Evolutionary conservation across 306 rosid genomes (phyloP).

Genomic region (Cucurbita maxima): DNA sequence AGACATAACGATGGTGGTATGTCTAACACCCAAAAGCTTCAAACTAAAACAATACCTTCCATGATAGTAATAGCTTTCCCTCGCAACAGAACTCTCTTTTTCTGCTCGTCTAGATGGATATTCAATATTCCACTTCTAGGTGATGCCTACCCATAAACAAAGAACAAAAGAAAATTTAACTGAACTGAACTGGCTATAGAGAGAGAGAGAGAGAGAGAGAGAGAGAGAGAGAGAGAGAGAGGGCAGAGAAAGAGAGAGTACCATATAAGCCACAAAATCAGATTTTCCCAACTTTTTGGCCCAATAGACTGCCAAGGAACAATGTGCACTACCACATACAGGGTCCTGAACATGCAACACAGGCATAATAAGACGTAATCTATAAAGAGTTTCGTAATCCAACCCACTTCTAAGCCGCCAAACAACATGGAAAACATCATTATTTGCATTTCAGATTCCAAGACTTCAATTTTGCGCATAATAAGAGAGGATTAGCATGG

Average conservation of each 20-base stretch:
- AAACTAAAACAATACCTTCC: conserved; percentile 46
- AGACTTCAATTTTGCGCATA: neutral
- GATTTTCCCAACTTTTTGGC: conserved; percentile 51
- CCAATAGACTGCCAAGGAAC: conserved; percentile 57
- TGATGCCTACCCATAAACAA: conserved; percentile 43
- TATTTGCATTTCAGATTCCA: neutral
- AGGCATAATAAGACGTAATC: too few species aligned
- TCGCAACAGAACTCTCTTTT: conserved; percentile 47
- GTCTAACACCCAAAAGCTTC: neutral
- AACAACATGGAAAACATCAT: neutral
- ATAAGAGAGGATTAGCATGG: neutral
- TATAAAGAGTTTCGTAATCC: too few species aligned
- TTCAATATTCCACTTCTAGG: conserved; percentile 49
- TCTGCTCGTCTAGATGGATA: conserved; percentile 45
- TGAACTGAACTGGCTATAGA: too few species aligned
- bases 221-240: neutral
- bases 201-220: too few species aligned
- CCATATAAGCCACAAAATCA: conserved; percentile 52
- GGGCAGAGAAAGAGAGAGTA: conserved; percentile 7
- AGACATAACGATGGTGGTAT: neutral
- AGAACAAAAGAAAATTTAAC: too few species aligned
- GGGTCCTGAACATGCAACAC: conserved; percentile 34
- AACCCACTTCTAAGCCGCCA: too few species aligned
- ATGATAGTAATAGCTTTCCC: conserved; percentile 60
- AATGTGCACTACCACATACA: conserved; percentile 55